A percentile compares a stretch with the other conserved stretches of the same genome.
Evolutionary conservation across 805 yeast genomes (phyloP).

Genomic region (Starmera quercuum): DNA sequence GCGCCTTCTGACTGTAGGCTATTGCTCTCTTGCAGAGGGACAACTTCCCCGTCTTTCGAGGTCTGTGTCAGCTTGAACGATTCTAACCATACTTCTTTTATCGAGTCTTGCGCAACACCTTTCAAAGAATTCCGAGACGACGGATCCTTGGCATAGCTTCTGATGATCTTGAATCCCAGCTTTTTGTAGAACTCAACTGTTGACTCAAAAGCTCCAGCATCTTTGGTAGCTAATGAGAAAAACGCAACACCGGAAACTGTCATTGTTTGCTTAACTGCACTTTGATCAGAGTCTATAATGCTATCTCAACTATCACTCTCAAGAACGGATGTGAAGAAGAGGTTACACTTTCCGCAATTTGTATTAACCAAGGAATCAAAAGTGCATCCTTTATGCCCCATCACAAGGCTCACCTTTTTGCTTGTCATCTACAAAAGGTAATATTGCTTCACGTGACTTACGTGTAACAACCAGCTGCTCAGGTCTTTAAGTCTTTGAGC

Average conservation of each 20-base stretch:
- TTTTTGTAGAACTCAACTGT: constrained; percentile 49
- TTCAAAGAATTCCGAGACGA: constrained; percentile 27
- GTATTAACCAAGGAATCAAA: too few relatives aligned
- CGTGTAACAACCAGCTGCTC: too few relatives aligned
- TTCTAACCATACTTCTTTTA: constrained; percentile 68
- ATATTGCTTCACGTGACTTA: neutral
- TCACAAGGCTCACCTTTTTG: neutral
- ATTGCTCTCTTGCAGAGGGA: constrained; percentile 37
- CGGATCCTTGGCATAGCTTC: constrained; percentile 49
- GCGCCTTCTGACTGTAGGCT: constrained; percentile 37
- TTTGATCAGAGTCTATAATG: too few relatives aligned
- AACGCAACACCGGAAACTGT: constrained; percentile 38
- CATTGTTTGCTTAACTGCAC: constrained; percentile 7
- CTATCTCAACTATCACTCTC: too few relatives aligned
- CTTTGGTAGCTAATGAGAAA: constrained; percentile 53
- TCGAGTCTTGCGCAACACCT: constrained; percentile 60
- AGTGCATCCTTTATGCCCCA: neutral
- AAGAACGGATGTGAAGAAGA: too few relatives aligned
- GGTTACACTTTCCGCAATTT: too few relatives aligned
- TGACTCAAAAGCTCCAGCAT: constrained; percentile 35
- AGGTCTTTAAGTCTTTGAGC: too few relatives aligned
- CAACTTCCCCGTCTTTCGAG: constrained; percentile 54
- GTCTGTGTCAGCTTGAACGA: constrained; percentile 54
- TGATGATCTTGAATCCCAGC: constrained; percentile 55
- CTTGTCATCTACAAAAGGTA: neutral